phyloP scores from a whole-genome alignment of 208 protist genomes.

The Leptomonas pyrrhocoris region DNA sequence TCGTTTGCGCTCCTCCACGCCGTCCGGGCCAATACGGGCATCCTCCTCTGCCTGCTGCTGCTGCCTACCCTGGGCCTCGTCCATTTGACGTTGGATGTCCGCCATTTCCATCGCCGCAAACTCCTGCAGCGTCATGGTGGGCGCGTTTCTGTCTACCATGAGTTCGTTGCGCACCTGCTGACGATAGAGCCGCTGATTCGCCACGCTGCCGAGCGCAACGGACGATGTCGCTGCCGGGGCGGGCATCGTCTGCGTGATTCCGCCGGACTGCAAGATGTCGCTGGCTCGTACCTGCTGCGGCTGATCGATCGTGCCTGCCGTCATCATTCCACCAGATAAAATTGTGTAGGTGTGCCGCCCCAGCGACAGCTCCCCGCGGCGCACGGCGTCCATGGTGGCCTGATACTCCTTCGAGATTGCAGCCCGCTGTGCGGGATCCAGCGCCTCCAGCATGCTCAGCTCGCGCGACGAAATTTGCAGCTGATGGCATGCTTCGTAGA shows the following conservation, averaged over 20 bases:
- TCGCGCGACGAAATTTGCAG: conserved; percentile 76
- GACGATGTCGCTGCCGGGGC: not conserved
- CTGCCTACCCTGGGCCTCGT: conserved; percentile 43
- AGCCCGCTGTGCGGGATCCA: conserved; percentile 62
- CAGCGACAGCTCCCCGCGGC: conserved; percentile 68
- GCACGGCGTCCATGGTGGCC: conserved; percentile 70
- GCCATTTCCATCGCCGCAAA: conserved; percentile 88
- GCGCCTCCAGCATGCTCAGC: conserved; percentile 72
- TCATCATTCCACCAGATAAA: conserved; percentile 78
- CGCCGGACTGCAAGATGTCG: conserved; percentile 28
- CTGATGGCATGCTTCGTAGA: conserved; percentile 83
- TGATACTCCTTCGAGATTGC: conserved; percentile 71
- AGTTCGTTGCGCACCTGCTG: conserved; percentile 77
- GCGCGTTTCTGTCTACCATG: conserved; percentile 80
- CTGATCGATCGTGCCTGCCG: conserved; percentile 55
- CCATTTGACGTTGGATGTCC: conserved; percentile 78
- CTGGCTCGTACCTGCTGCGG: conserved; percentile 39
- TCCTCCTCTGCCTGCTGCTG: conserved; percentile 74
- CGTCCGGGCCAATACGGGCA: conserved; percentile 72
- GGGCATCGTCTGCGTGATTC: conserved; percentile 1
- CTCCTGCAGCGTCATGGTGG: conserved; percentile 88
- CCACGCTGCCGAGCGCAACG: conserved; percentile 11
- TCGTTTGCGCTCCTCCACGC: conserved; percentile 85
- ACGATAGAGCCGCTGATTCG: conserved; percentile 53
- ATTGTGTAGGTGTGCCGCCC: conserved; percentile 88